Evolutionary conservation across 2,329 filamentous ascomycete genomes (phyloP), one percentile per base, ranked within the genome.

Genomic region (Lecanicillium sp.): DNA sequence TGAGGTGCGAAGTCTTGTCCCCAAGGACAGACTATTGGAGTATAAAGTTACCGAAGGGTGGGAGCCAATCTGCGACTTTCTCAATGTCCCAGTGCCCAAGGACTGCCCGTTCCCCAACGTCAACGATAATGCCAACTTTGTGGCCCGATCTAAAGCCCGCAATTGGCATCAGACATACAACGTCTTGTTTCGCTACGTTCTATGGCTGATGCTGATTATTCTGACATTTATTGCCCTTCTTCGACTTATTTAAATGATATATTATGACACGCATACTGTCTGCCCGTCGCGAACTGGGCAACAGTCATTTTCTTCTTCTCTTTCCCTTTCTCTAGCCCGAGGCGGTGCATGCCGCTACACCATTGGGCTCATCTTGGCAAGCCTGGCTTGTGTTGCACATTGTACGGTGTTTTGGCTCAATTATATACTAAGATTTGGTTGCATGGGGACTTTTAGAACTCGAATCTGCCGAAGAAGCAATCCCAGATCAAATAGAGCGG

Each of bases 91-190:
- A 2, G 44, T 60, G 13, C 63, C 62, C 14, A 52, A 53, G 51
- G 45, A 46, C 16, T 37, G 43, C 28, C 30, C 52, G 17, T 60
- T 74, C 35, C 57, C 58, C 42, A 55, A 58, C 38, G 52, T 52
- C 50, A 60, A 59, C 46, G 53, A 54, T 45, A 57, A 57, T 45
- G 54, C 53, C 15, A 57, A 56, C 43, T 58, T 63, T 46, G 56
- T 62, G 5, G 41, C 45, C 4, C 53, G 55, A 25, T 57, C 54
- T 18, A 51, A 54, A 25, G 48, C 51, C 19, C 48, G 57, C 25
- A 59, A 60, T 50, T 51, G 51, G 32, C 53, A 54, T 43, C 58
- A 61, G 47, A 54, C 56, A 48, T 53, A 57, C 49, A 60, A 58
- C 40, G 54, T 58, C 12, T 43, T 49, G 7, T 43, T 59, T 1